Evolutionary conservation across 371 early-diverging fungal species (phyloP).

Genomic region (Syncephalastrum sp.): DNA sequence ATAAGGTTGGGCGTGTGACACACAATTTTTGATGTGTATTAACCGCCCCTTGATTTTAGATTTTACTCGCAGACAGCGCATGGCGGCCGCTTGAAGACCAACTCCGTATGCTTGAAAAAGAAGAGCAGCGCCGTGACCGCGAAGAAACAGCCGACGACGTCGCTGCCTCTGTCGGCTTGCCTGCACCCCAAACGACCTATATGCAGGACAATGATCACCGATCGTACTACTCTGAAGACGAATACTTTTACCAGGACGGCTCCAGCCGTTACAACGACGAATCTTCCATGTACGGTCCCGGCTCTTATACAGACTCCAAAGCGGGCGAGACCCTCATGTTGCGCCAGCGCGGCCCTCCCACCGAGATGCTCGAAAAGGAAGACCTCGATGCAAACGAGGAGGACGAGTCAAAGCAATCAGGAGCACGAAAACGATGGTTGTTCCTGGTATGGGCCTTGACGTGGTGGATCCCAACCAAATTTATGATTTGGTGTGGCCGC

Average conservation of each 20-base stretch:
- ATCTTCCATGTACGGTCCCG: conserved; percentile 12
- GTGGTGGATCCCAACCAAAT: conserved; percentile 80
- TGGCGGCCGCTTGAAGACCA: conserved; percentile 76
- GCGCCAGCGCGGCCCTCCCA: conserved; percentile 5
- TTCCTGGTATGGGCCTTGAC: conserved; percentile 75
- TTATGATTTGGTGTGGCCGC: conserved; percentile 61
- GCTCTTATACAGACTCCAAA: conserved; percentile 8
- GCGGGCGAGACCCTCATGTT: conserved; percentile 13
- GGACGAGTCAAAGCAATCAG: conserved; percentile 22
- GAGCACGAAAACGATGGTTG: conserved; percentile 74
- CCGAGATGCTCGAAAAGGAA: conserved; percentile 11
- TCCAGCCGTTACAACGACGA: conserved; percentile 13
- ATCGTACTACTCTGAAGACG: conserved; percentile 72
- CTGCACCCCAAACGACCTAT: conserved; percentile 19
- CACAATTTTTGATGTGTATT: too few relatives aligned
- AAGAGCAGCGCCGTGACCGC: conserved; percentile 38
- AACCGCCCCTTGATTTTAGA: conserved; percentile 21
- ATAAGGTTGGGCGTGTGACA: too few relatives aligned
- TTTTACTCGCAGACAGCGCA: conserved; percentile 70
- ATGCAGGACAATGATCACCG: conserved; percentile 53
- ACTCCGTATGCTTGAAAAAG: conserved; percentile 48
- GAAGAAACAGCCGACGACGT: conserved; percentile 13
- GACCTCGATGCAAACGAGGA: conserved; percentile 37
- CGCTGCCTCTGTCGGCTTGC: conserved; percentile 33
- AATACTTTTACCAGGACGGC: conserved; percentile 28